A percentile compares a stretch with the other conserved stretches of the same genome.
These are phyloP conservation scores for Podaxis sp. DNA, from an alignment of 768 basidiomycete species.

Conservation along the genomic window DNA sequence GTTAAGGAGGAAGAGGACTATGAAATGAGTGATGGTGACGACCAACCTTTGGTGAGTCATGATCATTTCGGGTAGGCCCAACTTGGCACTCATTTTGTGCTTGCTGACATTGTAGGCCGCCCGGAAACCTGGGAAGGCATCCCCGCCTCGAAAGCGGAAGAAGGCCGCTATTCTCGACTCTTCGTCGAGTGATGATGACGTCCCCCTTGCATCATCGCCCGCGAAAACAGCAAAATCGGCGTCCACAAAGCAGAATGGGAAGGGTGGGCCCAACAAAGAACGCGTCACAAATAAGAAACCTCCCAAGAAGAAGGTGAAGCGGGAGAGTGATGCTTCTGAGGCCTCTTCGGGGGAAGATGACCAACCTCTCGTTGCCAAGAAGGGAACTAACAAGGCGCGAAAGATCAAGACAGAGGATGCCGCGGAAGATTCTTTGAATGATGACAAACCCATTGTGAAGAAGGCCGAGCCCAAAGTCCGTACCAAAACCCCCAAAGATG, in stretches of 20 bases:
- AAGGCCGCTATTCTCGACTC: constrained; percentile 52
- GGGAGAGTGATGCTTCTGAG: constrained; percentile 35
- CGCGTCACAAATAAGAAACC: constrained; percentile 41
- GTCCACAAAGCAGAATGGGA: constrained; percentile 36
- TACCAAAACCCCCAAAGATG: constrained; percentile 53
- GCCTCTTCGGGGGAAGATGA: constrained; percentile 37
- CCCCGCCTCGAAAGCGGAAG: constrained; percentile 58
- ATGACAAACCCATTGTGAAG: constrained; percentile 37
- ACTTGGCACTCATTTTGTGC: background rate
- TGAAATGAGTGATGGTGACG: constrained; percentile 70
- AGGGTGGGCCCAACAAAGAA: constrained; percentile 42
- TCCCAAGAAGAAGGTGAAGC: constrained; percentile 67
- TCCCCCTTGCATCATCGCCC: constrained; percentile 72
- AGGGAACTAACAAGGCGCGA: constrained; percentile 38
- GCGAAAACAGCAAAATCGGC: constrained; percentile 36
- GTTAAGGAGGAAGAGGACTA: constrained; percentile 39
- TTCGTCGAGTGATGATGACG: constrained; percentile 73
- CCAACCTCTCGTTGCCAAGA: constrained; percentile 36
- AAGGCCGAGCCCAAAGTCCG: constrained; percentile 47
- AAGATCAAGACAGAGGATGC: constrained; percentile 54
- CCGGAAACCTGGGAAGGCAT: constrained; percentile 44
- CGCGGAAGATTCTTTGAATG: constrained; percentile 37
- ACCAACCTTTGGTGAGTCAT: constrained; percentile 68
- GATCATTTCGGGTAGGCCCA: background rate
- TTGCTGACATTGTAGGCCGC: constrained; percentile 52